Evolutionary conservation across 371 early-diverging fungal genomes (phyloP).

Genomic region (Dichotomocladium elegans): DNA sequence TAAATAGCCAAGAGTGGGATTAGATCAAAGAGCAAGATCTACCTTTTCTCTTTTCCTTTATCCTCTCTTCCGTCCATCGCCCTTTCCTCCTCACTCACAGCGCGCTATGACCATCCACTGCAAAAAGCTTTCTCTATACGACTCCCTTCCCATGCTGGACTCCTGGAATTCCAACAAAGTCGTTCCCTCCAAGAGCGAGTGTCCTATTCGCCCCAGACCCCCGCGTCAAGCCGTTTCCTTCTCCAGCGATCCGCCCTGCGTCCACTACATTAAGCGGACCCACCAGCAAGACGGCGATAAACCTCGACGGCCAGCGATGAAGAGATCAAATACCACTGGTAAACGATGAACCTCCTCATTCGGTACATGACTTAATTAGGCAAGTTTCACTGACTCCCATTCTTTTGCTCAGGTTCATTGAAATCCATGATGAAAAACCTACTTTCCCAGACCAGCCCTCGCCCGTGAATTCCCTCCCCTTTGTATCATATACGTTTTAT

Average conservation of each 20-base stretch:
- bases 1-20: too few species aligned
- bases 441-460: neutral
- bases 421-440: conserved; percentile 4
- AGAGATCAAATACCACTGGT: too few species aligned
- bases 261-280: neutral
- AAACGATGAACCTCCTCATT: too few species aligned
- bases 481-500: too few species aligned
- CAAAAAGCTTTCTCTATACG: conserved; percentile 11
- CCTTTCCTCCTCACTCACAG: neutral
- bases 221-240: conserved; percentile 7
- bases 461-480: too few species aligned
- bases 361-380: too few species aligned
- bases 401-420: neutral
- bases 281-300: neutral
- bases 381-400: neutral
- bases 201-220: neutral
- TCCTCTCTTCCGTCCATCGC: conserved; percentile 1
- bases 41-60: too few species aligned
- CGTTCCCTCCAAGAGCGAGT: too few species aligned
- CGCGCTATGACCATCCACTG: neutral
- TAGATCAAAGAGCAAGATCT: too few species aligned
- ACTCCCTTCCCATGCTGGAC: conserved; percentile 12
- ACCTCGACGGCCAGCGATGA: neutral
- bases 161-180: conserved; percentile 19
- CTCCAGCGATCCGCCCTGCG: conserved; percentile 10